Conservation (phyloP, 2,329 filamentous ascomycete species). For the Xylogone sp. region DNA sequence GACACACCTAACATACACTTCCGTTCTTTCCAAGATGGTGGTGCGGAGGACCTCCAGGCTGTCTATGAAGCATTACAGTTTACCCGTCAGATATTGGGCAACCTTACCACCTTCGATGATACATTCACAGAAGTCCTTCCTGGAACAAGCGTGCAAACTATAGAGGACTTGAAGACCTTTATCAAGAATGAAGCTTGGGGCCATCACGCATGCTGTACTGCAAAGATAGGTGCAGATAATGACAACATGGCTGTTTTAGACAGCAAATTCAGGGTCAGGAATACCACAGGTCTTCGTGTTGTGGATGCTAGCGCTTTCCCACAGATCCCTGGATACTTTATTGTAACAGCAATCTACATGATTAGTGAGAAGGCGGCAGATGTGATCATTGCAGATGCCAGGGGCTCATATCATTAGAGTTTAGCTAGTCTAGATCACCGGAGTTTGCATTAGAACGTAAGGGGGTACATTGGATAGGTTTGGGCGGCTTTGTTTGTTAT, state of each 20-base stretch:
- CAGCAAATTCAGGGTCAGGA: constrained; percentile 51
- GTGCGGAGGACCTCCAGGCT: constrained; percentile 8
- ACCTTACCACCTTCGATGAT: constrained; percentile 35
- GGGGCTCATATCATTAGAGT: too few species aligned
- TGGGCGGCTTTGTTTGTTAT: too few species aligned
- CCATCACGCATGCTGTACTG: constrained; percentile 54
- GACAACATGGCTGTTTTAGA: constrained; percentile 55
- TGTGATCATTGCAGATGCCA: constrained; percentile 35
- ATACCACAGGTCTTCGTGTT: constrained; percentile 51
- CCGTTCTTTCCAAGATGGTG: constrained; percentile 51
- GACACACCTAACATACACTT: constrained; percentile 60
- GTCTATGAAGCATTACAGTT: constrained; percentile 10
- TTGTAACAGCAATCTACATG: constrained; percentile 49
- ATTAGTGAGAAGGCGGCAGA: constrained; percentile 59
- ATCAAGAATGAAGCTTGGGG: constrained; percentile 49
- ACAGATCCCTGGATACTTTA: constrained; percentile 47
- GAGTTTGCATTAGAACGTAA: too few species aligned
- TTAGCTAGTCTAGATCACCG: too few species aligned
- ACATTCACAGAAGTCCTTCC: constrained; percentile 39
- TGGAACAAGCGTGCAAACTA: constrained; percentile 34
- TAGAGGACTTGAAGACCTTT: constrained; percentile 41
- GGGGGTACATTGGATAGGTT: too few species aligned
- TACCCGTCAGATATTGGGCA: constrained; percentile 30
- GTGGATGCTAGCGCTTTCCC: constrained; percentile 60
- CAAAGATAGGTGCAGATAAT: constrained; percentile 48